A percentile compares a stretch with the other conserved stretches of the same genome.
phyloP scores from a whole-genome alignment of 805 yeast genomes.

The Hanseniaspora jakobsenii region DNA sequence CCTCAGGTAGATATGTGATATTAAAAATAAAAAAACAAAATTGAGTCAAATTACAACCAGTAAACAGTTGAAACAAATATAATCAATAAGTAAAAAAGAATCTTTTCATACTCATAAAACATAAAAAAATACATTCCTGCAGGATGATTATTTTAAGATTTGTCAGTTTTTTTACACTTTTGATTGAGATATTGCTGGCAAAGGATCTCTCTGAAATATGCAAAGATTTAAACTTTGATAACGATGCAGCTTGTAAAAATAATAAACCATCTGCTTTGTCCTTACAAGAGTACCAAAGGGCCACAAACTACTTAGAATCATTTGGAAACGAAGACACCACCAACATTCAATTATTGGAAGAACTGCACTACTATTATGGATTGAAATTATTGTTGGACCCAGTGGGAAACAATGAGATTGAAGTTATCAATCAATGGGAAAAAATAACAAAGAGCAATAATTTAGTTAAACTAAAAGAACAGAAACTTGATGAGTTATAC shows the following conservation, averaged over 20 bases:
- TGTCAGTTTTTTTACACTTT: too few relatives aligned
- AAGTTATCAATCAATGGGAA: slow-evolving; percentile 12
- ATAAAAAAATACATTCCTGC: too few relatives aligned
- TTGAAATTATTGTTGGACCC: slow-evolving; percentile 5
- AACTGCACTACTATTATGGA: slow-evolving; percentile 9
- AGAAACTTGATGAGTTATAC: slow-evolving; percentile 38
- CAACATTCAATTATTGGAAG: not conserved
- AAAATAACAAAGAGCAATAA: slow-evolving; percentile 1
- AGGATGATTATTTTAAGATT: too few relatives aligned
- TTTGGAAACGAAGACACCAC: not conserved
- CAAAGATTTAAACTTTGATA: not conserved
- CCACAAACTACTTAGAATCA: slow-evolving; percentile 1
- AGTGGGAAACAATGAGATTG: not conserved
- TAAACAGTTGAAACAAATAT: too few relatives aligned
- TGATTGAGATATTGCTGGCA: too few relatives aligned
- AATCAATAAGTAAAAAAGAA: too few relatives aligned
- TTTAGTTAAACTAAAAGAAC: slow-evolving; percentile 36
- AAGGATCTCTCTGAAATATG: too few relatives aligned
- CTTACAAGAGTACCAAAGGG: slow-evolving; percentile 11
- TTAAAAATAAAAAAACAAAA: too few relatives aligned
- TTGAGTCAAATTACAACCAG: too few relatives aligned
- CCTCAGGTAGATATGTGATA: too few relatives aligned
- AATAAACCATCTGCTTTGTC: slow-evolving; percentile 4
- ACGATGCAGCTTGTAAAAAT: slow-evolving; percentile 3
- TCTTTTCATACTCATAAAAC: too few relatives aligned